Evolutionary conservation across 169 alveolate species (phyloP), one percentile per base, ranked within the genome.

Genomic region (Plasmodium malariae): DNA sequence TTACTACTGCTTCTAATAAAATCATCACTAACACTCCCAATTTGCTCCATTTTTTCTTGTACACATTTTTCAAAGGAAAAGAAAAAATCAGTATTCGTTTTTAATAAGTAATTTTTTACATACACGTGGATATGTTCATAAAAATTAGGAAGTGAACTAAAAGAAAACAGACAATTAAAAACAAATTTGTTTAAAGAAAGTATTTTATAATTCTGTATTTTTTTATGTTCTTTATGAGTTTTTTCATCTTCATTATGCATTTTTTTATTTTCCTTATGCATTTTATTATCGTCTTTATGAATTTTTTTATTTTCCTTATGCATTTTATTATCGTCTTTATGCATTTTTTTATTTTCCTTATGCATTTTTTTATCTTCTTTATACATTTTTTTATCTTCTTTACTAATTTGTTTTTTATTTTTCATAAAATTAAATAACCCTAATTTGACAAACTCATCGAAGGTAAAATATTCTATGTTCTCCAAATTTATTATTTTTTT

Each of bases 91-190:
- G 14, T 17, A 65, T 34, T 80, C 28, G 45, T 45, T 80, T 80
- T 80, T 24, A 65, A 49, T 69, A 80, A 80, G 65, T 80, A 80
- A 12, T 80, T 17, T 54, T 55, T 80, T 68, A 80, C 59, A 63
- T 80, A 80, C 28, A 45, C 43, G 14, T 54, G 34, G 14, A 80
- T n/a, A 80, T 80, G 49, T 65, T 80, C 80, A 55, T 80, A 49
- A 80, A 80, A 80, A 57, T 80, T n/a, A 36, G 90, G 90, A 5
- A 80, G 32, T 80, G 28, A 34, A 7, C 63, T 51, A 40, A 80
- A 69, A 3, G 69, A 11, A 48, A 48, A 67, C 19, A 80, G 65
- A 65, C 3, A 65, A 48, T 57, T 80, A 67, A 80, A 80, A 65
- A 80, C 14, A 26, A 80, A 28, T 54, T 65, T 80, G 34, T 80